Evolutionary conservation across 2,329 filamentous ascomycete species (phyloP), one percentile per base, ranked within the genome.

Genomic region (Pseudocercospora eumusae): DNA sequence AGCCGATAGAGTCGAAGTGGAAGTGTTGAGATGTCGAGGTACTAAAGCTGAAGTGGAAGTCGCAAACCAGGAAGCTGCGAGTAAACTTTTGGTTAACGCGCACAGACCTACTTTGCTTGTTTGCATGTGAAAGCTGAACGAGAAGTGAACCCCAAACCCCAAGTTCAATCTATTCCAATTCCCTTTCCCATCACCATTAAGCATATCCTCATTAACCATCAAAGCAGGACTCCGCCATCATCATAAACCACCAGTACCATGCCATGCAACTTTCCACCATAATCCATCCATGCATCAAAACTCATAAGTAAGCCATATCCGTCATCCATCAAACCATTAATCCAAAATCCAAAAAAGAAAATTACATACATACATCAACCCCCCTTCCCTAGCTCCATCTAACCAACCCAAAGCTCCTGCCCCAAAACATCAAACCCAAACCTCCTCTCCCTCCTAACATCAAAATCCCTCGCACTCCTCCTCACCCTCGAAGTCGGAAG

Each of bases 401-500:
- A n/a, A n/a, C n/a, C n/a, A n/a, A 52, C 47, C 47, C 47, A 52
- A 28, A 31, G 47, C 23, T 52, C 47, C 47, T 52, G 47, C 20
- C 31, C 15, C 47, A 15, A 1, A 10, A 28, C 23, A 15, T 25
- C 31, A 31, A 27, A 52, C 13, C 47, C 25, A 23, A 23, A 27
- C 25, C 23, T 27, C 36, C 15, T 40, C 36, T 40, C 36, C 13
- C 36, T 40, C 36, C 18, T n/a, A 2, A 40, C 15, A 40, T 40
- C 36, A 18, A 52, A 52, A 10, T 52, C 47, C 23, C 47, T 52
- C 23, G 47, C 47, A 52, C 15, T 52, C 47, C 47, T 52, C 47
- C 47, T 52, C 47, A 11, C 4, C 25, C 23, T 47, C 44, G 44
- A 18, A 40, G 36, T 5, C 15, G 36, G 36, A 8, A 40, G 36